Base-by-base conservation (phyloP, 768 basidiomycete species). In the Suillus variegatus region DNA sequence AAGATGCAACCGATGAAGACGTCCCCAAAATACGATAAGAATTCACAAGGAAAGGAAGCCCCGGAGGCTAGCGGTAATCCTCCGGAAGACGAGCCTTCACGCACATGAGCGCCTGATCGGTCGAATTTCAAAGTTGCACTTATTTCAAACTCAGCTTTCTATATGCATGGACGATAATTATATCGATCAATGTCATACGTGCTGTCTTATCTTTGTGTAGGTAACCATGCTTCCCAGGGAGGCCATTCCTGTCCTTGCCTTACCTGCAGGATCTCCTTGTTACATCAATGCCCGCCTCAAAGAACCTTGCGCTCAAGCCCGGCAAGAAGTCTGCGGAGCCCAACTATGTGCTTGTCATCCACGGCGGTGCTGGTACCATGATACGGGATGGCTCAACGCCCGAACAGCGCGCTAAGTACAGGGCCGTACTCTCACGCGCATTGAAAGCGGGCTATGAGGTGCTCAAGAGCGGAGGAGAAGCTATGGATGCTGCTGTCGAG, bases 341-440 rank as follows among this genome's bases (percentile, higher is more conserved):
- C 36, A 76, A 73, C 44, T 74, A 75, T 66, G 78, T 83, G 40
- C 81, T 94, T 1, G 88, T 91, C 36, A 87, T 94, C 67, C 92
- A 94, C 73, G 93, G 93, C 40, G 93, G 92, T 8, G 91, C 92
- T 0, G 91, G 91, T 1, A 89, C 85, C 2, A 90, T 93, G 84
- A 78, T 78, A 38, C 84, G 81, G 65, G 75, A 81, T 28, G 75
- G 74, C 22, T 85, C 88, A 18, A 88, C 90, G 1, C 88, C 87
- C 3, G 85, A 88, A 66, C 82, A 88, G 68, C 84, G 82, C 47
- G 82, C 82, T 16, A 76, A 76, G 61, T 93, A 92, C 78, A 86
- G 84, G 69, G 75, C 79, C 4, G 86, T 79, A 3, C 77, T 95
- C 47, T 72, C 75, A 10, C 74, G 75, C 4, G 87, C 93, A 1